Percentiles rank a stretch among this genome's conserved stretches.
Conservation (phyloP, 129 eudicot species). For the Mikania micrantha region DNA sequence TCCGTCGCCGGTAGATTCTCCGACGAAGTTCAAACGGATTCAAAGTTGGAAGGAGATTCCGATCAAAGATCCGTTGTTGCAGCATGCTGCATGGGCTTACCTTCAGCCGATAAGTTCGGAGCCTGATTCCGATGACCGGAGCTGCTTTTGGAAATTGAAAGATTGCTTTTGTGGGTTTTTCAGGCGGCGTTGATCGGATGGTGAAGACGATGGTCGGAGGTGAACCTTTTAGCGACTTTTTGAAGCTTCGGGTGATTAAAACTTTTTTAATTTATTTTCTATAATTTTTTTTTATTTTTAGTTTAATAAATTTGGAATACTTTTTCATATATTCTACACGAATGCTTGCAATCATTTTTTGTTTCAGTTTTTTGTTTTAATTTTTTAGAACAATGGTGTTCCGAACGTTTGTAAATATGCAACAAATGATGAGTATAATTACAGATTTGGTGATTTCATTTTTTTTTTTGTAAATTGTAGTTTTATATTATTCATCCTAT, state of each 20-base stretch:
- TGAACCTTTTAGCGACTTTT: conserved; percentile 21
- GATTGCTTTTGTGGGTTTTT: conserved; percentile 37
- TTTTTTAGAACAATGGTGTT: too few species aligned
- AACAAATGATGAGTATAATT: too few species aligned
- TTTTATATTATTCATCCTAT: too few species aligned
- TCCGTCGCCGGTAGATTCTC: conserved; percentile 16
- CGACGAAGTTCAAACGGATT: conserved; percentile 21
- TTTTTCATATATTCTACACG: not conserved
- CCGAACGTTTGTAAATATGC: too few species aligned
- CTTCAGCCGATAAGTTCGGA: conserved; percentile 41
- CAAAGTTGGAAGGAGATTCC: conserved; percentile 60
- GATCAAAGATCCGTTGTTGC: conserved; percentile 49
- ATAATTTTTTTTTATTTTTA: not conserved
- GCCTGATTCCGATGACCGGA: not conserved
- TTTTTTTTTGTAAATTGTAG: too few species aligned
- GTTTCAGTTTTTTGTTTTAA: too few species aligned
- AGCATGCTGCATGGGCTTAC: conserved; percentile 77
- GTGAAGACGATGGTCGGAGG: not conserved
- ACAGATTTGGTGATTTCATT: too few species aligned
- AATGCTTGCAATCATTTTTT: not conserved
- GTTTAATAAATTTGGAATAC: not conserved
- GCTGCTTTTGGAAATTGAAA: conserved; percentile 23
- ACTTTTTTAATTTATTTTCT: not conserved
- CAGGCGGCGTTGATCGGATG: not conserved
- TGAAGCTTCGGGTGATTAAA: conserved; percentile 10